Evolutionary conservation across 2,329 filamentous ascomycete species (phyloP), one percentile per base, ranked within the genome.

Genomic region (Colletotrichum lentis): DNA sequence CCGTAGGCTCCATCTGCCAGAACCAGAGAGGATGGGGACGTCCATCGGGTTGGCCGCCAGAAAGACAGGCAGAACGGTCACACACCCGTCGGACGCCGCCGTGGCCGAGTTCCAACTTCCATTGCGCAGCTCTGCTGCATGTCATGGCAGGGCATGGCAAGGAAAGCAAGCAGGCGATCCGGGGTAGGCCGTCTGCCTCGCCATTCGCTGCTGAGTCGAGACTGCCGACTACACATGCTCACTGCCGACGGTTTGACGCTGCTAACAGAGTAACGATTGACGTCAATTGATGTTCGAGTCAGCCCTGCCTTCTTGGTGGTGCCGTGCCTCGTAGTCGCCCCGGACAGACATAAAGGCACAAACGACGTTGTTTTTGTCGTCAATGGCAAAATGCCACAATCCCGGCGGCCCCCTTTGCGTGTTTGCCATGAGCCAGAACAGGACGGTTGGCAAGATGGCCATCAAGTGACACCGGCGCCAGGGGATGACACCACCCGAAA

Each of bases 391-490:
- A 20, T 37, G 16, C 11, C 7, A 50, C 12, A 50, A 31, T 5
- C 8, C 8, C 11, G n/a, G n/a, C 24, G 27, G 10, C 62, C 5
- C 12, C 37, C 39, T 61, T 27, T 39, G 39, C 53, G 64, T 35
- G 52, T 58, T 58, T 67, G 53, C 31, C 53, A 67, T 67, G 47
- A 43, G 24, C 52, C 43, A 55, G 50, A n/a, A 52, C 8, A 35
- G 57, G 43, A 47, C 41, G 41, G 43, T n/a, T 46, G 57, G 14
- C 27, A 11, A 39, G 31, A 53, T 64, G 57, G 47, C 47, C 46
- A 69, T 67, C 67, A 69, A 62, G 46, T 67, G 67, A 62, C 63
- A 54, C 55, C 6, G 20, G 41, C 41, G 46, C 46, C 54, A 31
- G 31, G 62, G 12, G 60, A 69, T 62, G 57, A 55, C 58, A 69